Evolutionary conservation across 2,329 filamentous ascomycete genomes (phyloP), one percentile per base, ranked within the genome.

Genomic region (Spiromastix sp.): DNA sequence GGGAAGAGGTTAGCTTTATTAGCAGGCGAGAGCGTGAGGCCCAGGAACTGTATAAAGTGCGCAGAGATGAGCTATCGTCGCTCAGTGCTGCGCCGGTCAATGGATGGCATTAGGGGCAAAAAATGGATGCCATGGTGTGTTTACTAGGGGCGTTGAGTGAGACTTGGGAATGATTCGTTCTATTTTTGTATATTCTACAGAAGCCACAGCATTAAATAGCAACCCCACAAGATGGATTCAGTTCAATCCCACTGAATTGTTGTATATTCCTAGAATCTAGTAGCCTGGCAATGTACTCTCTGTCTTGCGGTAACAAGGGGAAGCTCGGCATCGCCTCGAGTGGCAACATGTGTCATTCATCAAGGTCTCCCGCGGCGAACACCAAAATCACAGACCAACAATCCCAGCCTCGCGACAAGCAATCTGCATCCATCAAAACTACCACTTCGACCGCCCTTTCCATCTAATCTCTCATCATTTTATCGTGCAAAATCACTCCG

Each of bases 11-110:
- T 15, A 72, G 69, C 5, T 84, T 83, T 48, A 73, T 96, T 7
- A 83, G 77, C 47, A 76, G 76, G 48, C 70, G 89, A 43, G 89
- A 96, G 65, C 71, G 87, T 39, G 85, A 95, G 61, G 86, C 85
- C 5, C 91, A 98, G 61, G 86, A 95, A 44, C 57, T 81, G 49
- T 98, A 91, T 55, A 73, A 83, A 48, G 66, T 64, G 44, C 74
- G 77, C 40, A 85, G 74, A 60, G 84, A 86, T 30, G 91, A 96
- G 66, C 58, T 95, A 46, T 74, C 79, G 31, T 65, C 61, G 36
- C 61, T 93, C 46, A 51, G 47, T 12, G 49, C 44, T 8, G 50
- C 45, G 2, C 48, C 41, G 21, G 52, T 59, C 18, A 61, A 63
- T 48, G 59, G 59, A 11, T 60, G 56, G 56, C 51, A 59, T 46